Evolutionary conservation across 495 filamentous ascomycete species (phyloP).

Genomic region (Penicillium arizonense): DNA sequence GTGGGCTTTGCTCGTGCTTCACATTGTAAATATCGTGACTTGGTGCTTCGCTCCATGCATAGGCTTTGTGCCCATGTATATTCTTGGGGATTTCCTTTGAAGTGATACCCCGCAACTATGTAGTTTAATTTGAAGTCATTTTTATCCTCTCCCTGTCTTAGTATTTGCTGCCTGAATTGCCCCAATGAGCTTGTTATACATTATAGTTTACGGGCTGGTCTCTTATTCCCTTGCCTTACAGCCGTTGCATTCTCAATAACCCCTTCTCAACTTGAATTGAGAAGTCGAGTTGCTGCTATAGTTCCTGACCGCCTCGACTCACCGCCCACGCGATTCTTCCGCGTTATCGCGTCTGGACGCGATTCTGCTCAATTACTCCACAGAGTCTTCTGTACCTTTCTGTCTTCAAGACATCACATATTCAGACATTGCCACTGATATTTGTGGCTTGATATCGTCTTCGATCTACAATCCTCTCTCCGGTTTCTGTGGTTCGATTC

Average conservation of each 20-base stretch:
- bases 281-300: background rate
- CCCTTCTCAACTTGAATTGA: too few relatives aligned
- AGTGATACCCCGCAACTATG: slow-evolving; percentile 1
- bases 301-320: background rate
- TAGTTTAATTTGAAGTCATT: background rate
- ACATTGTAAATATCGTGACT: background rate
- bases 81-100: background rate
- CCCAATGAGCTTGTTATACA: too few relatives aligned
- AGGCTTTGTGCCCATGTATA: background rate
- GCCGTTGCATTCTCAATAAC: too few relatives aligned
- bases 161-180: background rate
- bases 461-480: background rate
- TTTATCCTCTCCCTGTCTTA: background rate
- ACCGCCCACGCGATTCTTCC: slow-evolving; percentile 1
- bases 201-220: too few relatives aligned
- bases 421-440: too few relatives aligned
- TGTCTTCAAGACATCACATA: background rate
- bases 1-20: background rate
- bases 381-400: background rate
- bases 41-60: background rate
- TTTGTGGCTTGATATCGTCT: background rate
- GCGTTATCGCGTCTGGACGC: slow-evolving; percentile 2
- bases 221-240: too few relatives aligned
- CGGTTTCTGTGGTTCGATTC: background rate
- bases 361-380: slow-evolving; percentile 7